Conservation (phyloP, 139 green algal species). For the Gonium pectorale region DNA sequence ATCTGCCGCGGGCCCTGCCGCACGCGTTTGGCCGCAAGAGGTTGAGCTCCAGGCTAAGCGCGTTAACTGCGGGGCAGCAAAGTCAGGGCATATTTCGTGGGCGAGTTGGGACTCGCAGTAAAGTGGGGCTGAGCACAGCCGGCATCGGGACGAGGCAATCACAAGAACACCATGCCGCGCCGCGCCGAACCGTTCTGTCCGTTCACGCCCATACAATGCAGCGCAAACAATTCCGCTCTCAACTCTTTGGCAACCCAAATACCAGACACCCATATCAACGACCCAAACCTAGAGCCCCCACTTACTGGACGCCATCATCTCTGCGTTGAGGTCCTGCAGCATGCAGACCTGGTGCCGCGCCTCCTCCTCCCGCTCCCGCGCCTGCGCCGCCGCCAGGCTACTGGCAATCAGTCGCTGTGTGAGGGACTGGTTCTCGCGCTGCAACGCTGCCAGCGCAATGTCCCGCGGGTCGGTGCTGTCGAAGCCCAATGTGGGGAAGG, state of each 20-base stretch:
- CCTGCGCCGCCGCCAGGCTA: slow-evolving; percentile 18
- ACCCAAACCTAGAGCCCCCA: too few relatives aligned
- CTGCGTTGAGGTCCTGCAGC: slow-evolving; percentile 19
- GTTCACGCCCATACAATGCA: too few relatives aligned
- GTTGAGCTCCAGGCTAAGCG: slow-evolving; percentile 38
- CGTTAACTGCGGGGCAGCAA: slow-evolving; percentile 2
- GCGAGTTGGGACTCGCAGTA: too few relatives aligned
- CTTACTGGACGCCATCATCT: background rate
- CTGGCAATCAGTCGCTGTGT: slow-evolving; percentile 11
- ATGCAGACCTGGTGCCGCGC: slow-evolving; percentile 3
- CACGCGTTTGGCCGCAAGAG: slow-evolving; percentile 14
- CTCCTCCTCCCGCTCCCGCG: slow-evolving; percentile 26
- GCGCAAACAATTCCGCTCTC: too few relatives aligned
- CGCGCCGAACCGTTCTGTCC: too few relatives aligned
- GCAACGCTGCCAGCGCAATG: background rate
- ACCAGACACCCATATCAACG: too few relatives aligned
- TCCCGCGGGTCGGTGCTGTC: background rate
- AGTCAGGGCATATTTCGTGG: too few relatives aligned
- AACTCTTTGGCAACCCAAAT: too few relatives aligned
- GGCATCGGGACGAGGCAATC: too few relatives aligned
- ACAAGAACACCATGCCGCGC: too few relatives aligned
- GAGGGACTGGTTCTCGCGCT: slow-evolving; percentile 18
- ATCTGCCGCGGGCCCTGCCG: background rate
- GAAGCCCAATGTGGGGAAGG: background rate
- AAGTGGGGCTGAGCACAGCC: too few relatives aligned